Percentiles rank a stretch among this genome's conserved stretches.
These are phyloP conservation scores for Apophysomyces elegans DNA, from an alignment of 371 early-diverging fungal species.

Conservation along the genomic window DNA sequence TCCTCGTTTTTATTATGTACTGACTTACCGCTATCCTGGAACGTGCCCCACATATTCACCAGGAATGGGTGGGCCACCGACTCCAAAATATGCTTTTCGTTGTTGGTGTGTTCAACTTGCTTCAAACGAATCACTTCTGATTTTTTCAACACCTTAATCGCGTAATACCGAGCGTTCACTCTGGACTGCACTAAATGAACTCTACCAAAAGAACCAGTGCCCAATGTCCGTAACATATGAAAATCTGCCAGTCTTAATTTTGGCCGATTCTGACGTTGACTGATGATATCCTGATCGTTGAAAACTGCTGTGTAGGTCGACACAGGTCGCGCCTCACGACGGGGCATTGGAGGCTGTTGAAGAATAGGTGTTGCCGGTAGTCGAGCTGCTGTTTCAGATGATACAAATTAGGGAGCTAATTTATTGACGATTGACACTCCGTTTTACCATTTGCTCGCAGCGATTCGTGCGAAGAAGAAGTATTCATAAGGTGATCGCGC, in stretches of 20 bases:
- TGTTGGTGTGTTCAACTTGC: conserved; percentile 97
- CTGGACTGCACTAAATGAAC: conserved; percentile 90
- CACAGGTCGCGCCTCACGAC: conserved; percentile 3
- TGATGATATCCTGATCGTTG: conserved; percentile 35
- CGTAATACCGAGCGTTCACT: conserved; percentile 83
- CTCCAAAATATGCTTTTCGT: conserved; percentile 94
- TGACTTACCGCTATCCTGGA: conserved; percentile 73
- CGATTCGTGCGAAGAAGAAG: conserved; percentile 2
- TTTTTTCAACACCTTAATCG: conserved; percentile 97
- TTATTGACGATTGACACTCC: conserved; percentile 10
- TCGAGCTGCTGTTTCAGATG: conserved; percentile 15
- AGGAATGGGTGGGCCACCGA: conserved; percentile 91
- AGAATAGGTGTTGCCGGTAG: conserved; percentile 19
- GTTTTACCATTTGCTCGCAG: conserved; percentile 12
- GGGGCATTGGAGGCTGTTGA: conserved; percentile 27
- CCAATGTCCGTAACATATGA: conserved; percentile 79
- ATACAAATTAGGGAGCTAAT: conserved; percentile 10
- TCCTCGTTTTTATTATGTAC: background rate
- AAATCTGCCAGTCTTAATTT: conserved; percentile 72
- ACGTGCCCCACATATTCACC: conserved; percentile 91
- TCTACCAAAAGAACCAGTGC: conserved; percentile 99
- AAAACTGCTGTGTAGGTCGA: conserved; percentile 2
- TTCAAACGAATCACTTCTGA: conserved; percentile 92
- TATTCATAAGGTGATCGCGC: background rate
- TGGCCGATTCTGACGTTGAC: conserved; percentile 45